Percentiles rank a stretch among this genome's conserved stretches.
These are phyloP conservation scores for Danielia reshetovae DNA, from an alignment of 805 yeast species.

Conservation along the genomic window DNA sequence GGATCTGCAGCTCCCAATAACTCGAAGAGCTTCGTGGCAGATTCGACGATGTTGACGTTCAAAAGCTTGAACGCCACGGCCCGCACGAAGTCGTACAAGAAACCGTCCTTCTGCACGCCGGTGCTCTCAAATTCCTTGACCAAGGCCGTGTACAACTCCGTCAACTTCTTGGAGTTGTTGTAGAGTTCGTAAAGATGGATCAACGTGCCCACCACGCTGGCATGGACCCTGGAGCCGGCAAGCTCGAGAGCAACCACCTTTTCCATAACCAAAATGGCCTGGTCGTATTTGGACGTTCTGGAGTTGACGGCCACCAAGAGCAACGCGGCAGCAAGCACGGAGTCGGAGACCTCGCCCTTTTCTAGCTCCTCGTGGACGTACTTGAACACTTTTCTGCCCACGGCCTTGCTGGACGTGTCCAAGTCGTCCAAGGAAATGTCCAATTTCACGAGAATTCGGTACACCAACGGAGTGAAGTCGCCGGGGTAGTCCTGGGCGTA, in stretches of 20 bases:
- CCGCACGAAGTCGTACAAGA: constrained; percentile 25
- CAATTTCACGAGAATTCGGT: constrained; percentile 26
- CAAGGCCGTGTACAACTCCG: constrained; percentile 2
- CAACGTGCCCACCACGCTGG: constrained; percentile 8
- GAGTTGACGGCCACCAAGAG: constrained; percentile 25
- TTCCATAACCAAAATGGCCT: constrained; percentile 16
- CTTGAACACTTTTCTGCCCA: constrained; percentile 19
- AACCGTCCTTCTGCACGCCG: constrained; percentile 8
- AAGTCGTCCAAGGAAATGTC: constrained; percentile 27
- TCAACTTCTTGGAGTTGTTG: constrained; percentile 3
- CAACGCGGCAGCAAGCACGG: constrained; percentile 24
- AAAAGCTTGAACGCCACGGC: constrained; percentile 28
- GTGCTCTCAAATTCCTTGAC: constrained; percentile 3
- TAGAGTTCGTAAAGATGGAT: constrained; percentile 9
- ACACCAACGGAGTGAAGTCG: constrained; percentile 29
- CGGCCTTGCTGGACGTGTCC: constrained; percentile 10
- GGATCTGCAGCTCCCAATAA: constrained; percentile 17
- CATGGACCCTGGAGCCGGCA: constrained; percentile 5
- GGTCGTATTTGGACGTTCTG: constrained; percentile 22
- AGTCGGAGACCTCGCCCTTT: constrained; percentile 9
- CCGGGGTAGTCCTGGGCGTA: constrained; percentile 23
- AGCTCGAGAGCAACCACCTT: constrained; percentile 8
- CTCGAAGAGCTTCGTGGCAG: constrained; percentile 18
- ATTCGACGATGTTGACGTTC: constrained; percentile 13
- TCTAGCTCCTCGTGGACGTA: constrained; percentile 15